Evolutionary conservation across 2,329 filamentous ascomycete species (phyloP).

Genomic region (Rhexocercosporidium sp.): DNA sequence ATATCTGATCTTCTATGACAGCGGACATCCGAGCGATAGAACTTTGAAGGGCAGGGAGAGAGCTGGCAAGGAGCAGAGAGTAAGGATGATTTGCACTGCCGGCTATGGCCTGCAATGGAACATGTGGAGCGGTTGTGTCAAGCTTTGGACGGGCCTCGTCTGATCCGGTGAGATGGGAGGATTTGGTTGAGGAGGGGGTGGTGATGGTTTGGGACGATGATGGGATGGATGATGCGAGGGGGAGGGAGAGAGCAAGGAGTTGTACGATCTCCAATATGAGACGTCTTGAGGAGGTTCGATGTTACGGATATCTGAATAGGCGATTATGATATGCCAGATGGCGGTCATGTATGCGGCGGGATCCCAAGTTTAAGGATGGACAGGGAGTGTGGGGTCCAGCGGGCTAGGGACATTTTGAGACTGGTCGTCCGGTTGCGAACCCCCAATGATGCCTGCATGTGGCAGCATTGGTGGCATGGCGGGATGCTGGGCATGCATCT

Average conservation of each 20-base stretch:
- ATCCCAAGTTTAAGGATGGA: slow-evolving; percentile 39
- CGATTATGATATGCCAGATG: slow-evolving; percentile 27
- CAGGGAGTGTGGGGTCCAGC: slow-evolving; percentile 23
- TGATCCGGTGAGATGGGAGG: slow-evolving; percentile 31
- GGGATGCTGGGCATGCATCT: slow-evolving; percentile 12
- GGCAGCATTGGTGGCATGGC: slow-evolving; percentile 7
- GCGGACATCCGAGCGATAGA: slow-evolving; percentile 58
- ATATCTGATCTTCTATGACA: slow-evolving; percentile 57
- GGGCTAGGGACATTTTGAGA: slow-evolving; percentile 6
- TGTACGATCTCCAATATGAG: slow-evolving; percentile 39
- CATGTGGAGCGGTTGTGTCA: slow-evolving; percentile 31
- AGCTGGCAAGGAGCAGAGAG: slow-evolving; percentile 17
- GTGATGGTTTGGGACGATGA: slow-evolving; percentile 16
- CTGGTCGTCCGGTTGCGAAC: slow-evolving; percentile 2
- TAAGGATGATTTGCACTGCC: slow-evolving; percentile 18
- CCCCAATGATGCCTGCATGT: slow-evolving; percentile 5
- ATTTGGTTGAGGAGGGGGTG: slow-evolving; percentile 9
- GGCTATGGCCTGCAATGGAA: slow-evolving; percentile 21
- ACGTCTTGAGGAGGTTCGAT: slow-evolving; percentile 36
- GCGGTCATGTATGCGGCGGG: slow-evolving; percentile 28
- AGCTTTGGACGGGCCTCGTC: slow-evolving; percentile 28
- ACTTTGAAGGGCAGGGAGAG: slow-evolving; percentile 15
- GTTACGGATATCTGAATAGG: slow-evolving; percentile 27
- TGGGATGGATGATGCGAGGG: slow-evolving; percentile 4
- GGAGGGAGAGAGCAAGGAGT: slow-evolving; percentile 7